phyloP scores from a whole-genome alignment of 2,329 filamentous ascomycete species.

The Hirsutella minnesotensis region DNA sequence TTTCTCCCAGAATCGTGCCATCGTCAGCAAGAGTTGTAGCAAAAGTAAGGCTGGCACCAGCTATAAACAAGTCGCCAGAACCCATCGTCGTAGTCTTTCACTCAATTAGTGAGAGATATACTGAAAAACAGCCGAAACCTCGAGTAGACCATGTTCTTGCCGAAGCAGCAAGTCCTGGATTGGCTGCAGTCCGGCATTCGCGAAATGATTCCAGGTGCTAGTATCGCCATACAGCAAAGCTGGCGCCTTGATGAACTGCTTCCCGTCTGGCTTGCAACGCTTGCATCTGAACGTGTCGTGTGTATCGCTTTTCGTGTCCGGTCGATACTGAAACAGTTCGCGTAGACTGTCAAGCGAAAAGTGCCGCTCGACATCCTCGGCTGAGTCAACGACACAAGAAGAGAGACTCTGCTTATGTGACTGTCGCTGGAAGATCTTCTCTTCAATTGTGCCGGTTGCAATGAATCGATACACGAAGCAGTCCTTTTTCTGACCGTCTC shows the following conservation, averaged over 20 bases:
- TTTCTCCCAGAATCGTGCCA: too few relatives aligned
- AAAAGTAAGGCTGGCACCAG: neutral
- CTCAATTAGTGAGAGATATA: constrained; percentile 72
- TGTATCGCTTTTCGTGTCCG: constrained; percentile 78
- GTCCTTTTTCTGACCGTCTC: constrained; percentile 97
- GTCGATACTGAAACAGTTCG: constrained; percentile 87
- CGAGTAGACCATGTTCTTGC: constrained; percentile 67
- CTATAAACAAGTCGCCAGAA: neutral
- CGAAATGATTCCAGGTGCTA: constrained; percentile 98
- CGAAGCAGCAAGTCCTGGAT: constrained; percentile 88
- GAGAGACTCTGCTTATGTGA: constrained; percentile 96
- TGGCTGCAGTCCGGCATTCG: constrained; percentile 62
- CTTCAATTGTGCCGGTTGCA: constrained; percentile 91
- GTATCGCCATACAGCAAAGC: constrained; percentile 97
- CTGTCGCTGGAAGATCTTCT: constrained; percentile 98
- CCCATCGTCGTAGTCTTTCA: neutral
- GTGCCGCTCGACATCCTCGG: constrained; percentile 93
- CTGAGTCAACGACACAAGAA: constrained; percentile 90
- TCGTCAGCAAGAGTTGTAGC: too few relatives aligned
- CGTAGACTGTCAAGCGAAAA: constrained; percentile 85
- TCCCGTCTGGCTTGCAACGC: constrained; percentile 77
- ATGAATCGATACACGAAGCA: constrained; percentile 99
- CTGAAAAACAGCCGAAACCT: constrained; percentile 93
- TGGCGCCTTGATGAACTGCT: constrained; percentile 77
- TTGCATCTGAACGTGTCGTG: constrained; percentile 99